phyloP scores from a whole-genome alignment of 768 basidiomycete genomes.

The Suillus subalutaceus region DNA sequence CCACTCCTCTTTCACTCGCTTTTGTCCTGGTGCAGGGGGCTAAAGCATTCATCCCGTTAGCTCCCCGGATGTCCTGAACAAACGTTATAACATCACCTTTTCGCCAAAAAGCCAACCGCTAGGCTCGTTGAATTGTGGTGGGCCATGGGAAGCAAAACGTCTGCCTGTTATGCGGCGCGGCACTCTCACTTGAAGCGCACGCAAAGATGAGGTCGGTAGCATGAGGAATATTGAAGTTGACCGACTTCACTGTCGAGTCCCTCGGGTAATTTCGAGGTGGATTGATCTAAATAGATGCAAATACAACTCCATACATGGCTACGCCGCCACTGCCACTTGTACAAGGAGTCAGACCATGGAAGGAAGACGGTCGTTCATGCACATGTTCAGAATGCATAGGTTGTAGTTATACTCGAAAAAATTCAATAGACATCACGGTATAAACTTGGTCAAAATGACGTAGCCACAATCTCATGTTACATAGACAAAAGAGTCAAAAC shows the following conservation, averaged over 20 bases:
- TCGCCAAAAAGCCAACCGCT: slow-evolving; percentile 88
- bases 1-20: slow-evolving; percentile 88
- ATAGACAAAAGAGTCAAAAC: not conserved
- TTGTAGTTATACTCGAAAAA: not conserved
- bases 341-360: not conserved
- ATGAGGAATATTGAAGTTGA: slow-evolving; percentile 29
- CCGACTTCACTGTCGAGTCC: not conserved
- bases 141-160: slow-evolving; percentile 72
- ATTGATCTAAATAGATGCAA: slow-evolving; percentile 28
- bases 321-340: no score
- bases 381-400: not conserved
- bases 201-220: slow-evolving; percentile 53
- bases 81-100: slow-evolving; percentile 55
- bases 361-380: not conserved
- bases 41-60: slow-evolving; percentile 30
- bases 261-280: slow-evolving; percentile 10
- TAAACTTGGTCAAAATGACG: slow-evolving; percentile 38
- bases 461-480: slow-evolving; percentile 33
- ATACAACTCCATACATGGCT: slow-evolving; percentile 22
- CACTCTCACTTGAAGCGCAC: slow-evolving; percentile 26
- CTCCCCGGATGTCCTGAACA: slow-evolving; percentile 1
- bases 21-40: slow-evolving; percentile 81
- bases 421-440: slow-evolving; percentile 8
- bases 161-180: slow-evolving; percentile 32
- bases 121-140: slow-evolving; percentile 88